Evolutionary conservation across 192 early-diverging fungal genomes (phyloP).

Genomic region (Pecoramyces ruminantium): DNA sequence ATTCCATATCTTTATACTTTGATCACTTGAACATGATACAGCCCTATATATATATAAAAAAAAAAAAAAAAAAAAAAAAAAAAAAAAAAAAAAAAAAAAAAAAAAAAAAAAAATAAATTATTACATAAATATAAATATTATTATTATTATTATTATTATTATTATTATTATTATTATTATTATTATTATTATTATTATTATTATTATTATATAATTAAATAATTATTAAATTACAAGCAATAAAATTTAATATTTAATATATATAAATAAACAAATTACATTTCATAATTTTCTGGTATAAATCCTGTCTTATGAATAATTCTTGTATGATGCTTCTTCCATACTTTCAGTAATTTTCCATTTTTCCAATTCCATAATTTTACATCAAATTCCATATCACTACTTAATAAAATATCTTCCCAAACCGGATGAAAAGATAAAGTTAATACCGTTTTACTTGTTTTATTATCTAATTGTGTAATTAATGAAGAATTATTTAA

Average conservation of each 20-base stretch:
- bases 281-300: slow-evolving; percentile 15
- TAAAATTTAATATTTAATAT: too few species aligned
- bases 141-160: too few species aligned
- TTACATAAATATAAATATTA: neutral
- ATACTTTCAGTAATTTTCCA: slow-evolving; percentile 10
- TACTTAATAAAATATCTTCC: slow-evolving; percentile 15
- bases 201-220: too few species aligned
- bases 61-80: slow-evolving; percentile 1
- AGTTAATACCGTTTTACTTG: slow-evolving; percentile 19
- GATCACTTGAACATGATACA: slow-evolving; percentile 33
- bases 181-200: too few species aligned
- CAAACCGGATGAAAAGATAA: slow-evolving; percentile 20
- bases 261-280: slow-evolving; percentile 1
- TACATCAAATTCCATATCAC: slow-evolving; percentile 39
- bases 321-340: slow-evolving; percentile 30
- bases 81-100: too few species aligned
- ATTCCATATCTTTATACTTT: slow-evolving; percentile 28
- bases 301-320: slow-evolving; percentile 22
- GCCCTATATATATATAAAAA: slow-evolving; percentile 7
- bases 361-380: slow-evolving; percentile 34
- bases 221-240: too few species aligned
- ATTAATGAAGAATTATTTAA: slow-evolving; percentile 13
- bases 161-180: too few species aligned
- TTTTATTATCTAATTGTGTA: slow-evolving; percentile 25
- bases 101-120: too few species aligned